phyloP scores from a whole-genome alignment of 306 rosid species.

The Lathyrus tuberosus region DNA sequence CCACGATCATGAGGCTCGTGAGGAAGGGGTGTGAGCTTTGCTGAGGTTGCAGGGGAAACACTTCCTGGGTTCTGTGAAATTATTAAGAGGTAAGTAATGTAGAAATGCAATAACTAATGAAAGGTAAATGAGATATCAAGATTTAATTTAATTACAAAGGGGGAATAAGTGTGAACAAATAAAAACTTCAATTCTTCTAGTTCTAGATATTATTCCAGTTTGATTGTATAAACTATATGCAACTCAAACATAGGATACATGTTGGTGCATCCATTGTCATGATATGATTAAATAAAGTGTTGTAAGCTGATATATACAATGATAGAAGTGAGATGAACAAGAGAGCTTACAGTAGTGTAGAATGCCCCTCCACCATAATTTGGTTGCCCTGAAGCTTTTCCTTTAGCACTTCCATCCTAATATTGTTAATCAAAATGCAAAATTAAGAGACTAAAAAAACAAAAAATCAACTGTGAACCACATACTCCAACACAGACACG shows the following conservation, averaged over 20 bases:
- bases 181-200: background rate
- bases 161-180: background rate
- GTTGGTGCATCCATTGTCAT: constrained; percentile 3
- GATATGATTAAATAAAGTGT: constrained; percentile 17
- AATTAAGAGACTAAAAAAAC: constrained; percentile 3
- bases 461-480: background rate
- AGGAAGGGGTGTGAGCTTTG: constrained; percentile 72
- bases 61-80: constrained; percentile 51
- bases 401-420: constrained; percentile 50
- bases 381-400: constrained; percentile 54
- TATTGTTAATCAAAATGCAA: constrained; percentile 9
- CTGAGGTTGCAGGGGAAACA: constrained; percentile 49
- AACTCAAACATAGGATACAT: constrained; percentile 9
- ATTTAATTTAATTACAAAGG: background rate
- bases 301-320: background rate
- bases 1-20: constrained; percentile 78
- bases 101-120: background rate
- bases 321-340: constrained; percentile 19
- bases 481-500: no score
- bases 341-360: constrained; percentile 49
- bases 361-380: constrained; percentile 56
- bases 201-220: background rate
- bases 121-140: background rate
- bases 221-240: background rate
- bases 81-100: background rate